Evolutionary conservation across 768 basidiomycete genomes (phyloP).

Genomic region (Termitomyces sp.): DNA sequence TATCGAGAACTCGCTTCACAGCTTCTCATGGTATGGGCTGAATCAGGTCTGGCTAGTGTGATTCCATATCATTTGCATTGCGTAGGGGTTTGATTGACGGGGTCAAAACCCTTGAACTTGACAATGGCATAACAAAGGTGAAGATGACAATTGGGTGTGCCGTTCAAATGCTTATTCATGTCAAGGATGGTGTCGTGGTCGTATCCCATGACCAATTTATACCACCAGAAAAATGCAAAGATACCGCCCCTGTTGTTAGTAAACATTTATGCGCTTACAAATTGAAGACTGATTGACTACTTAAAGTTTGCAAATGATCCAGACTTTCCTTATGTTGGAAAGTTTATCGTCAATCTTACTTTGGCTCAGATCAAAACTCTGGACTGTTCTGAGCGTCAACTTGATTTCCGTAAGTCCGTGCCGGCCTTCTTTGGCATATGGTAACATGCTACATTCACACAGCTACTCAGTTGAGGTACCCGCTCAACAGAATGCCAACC

Average conservation of each 20-base stretch:
- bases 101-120: slow-evolving; percentile 71
- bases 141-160: slow-evolving; percentile 1
- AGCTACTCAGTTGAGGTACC: slow-evolving; percentile 64
- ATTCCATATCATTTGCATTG: background rate
- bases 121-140: slow-evolving; percentile 73
- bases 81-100: slow-evolving; percentile 70
- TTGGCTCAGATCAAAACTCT: slow-evolving; percentile 74
- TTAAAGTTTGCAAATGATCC: slow-evolving; percentile 51
- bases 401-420: slow-evolving; percentile 47
- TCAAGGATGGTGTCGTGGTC: slow-evolving; percentile 67
- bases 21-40: slow-evolving; percentile 64
- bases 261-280: slow-evolving; percentile 10
- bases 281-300: background rate
- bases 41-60: background rate
- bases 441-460: background rate
- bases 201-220: slow-evolving; percentile 82
- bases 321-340: slow-evolving; percentile 71
- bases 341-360: slow-evolving; percentile 71
- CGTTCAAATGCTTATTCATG: background rate
- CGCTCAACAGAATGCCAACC: slow-evolving; percentile 68
- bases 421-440: background rate
- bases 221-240: slow-evolving; percentile 55
- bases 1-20: slow-evolving; percentile 66
- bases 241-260: slow-evolving; percentile 57
- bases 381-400: slow-evolving; percentile 66